Evolutionary conservation across 2,329 filamentous ascomycete species (phyloP), one percentile per base, ranked within the genome.

Genomic region (Pseudogymnoascus sp.): DNA sequence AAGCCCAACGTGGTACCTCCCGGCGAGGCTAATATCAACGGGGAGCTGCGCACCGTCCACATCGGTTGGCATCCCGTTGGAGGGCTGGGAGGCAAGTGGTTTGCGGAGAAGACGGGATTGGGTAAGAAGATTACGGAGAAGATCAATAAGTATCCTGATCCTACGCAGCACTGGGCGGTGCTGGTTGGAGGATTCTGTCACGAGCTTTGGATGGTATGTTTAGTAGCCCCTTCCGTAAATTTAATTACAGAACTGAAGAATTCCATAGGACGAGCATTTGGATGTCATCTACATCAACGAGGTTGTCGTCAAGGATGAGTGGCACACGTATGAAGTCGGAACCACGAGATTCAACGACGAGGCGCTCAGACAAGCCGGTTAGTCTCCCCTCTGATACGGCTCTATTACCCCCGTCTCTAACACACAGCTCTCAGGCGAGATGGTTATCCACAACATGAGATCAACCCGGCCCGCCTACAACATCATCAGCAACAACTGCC

Each of bases 81-180:
- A 14, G 81, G 81, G 0, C 71, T 79, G 15, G 79, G 79, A 0
- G 81, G 81, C 39, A 82, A 82, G 66, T 84, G 81, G 81, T 80
- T 84, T 58, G 80, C 81, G 12, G 80, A 84, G 60, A 73, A 80
- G 66, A 82, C 80, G 0, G 77, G 78, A 0, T 68, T 84, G 20
- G 82, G 82, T 2, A 80, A 78, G 70, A 72, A 80, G 73, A 83
- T 84, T 62, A 82, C 79, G 0, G 78, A 81, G 50, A 79, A 76
- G 64, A 78, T 81, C 60, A 77, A 80, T 65, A 75, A 73, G 61
- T 83, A 80, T 63, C 82, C 82, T 0, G 82, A 84, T 66, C 82
- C 82, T 3, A 83, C 80, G 3, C 82, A 84, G 70, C 82, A 84
- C 66, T 84, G 82, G 82, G 81, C 80, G 2, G 78, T 84, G 1